phyloP scores from a whole-genome alignment of 495 filamentous ascomycete species.

The Talaromyces ruber region DNA sequence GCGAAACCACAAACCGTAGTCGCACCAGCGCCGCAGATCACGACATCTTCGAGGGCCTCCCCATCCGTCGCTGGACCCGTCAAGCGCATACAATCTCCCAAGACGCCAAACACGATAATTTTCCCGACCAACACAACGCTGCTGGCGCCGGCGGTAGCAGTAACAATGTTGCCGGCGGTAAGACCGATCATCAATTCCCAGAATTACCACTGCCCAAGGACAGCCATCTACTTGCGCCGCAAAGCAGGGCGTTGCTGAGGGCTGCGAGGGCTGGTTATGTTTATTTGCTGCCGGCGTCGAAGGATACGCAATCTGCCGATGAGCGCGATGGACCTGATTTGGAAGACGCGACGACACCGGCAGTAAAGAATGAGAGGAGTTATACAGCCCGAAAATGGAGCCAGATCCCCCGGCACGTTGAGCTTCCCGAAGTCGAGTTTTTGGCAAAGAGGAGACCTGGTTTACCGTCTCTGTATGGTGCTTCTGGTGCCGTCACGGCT shows the following conservation, averaged over 20 bases:
- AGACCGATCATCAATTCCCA: constrained; percentile 19
- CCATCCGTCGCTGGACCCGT: constrained; percentile 83
- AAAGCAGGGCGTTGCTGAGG: constrained; percentile 77
- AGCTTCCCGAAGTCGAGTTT: constrained; percentile 68
- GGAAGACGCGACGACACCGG: constrained; percentile 27
- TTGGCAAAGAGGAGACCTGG: constrained; percentile 82
- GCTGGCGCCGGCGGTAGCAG: background rate
- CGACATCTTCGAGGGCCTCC: constrained; percentile 91
- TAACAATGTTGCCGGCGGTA: background rate
- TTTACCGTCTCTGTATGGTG: constrained; percentile 46
- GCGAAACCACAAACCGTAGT: constrained; percentile 55
- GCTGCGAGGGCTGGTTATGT: constrained; percentile 67
- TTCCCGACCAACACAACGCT: constrained; percentile 37
- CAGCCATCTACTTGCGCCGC: constrained; percentile 65
- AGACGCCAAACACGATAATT: constrained; percentile 36
- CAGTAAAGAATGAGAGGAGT: constrained; percentile 36
- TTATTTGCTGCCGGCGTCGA: constrained; percentile 42
- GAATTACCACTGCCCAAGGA: constrained; percentile 79
- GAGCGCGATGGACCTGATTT: constrained; percentile 43
- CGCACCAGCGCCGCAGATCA: constrained; percentile 78
- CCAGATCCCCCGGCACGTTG: constrained; percentile 64
- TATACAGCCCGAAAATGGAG: constrained; percentile 74
- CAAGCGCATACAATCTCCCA: constrained; percentile 63
- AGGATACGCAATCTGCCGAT: constrained; percentile 34
- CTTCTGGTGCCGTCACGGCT: constrained; percentile 33